Evolutionary conservation across 257 asterid species (phyloP), one percentile per base, ranked within the genome.

Genomic region (Voacanga thouarsii): DNA sequence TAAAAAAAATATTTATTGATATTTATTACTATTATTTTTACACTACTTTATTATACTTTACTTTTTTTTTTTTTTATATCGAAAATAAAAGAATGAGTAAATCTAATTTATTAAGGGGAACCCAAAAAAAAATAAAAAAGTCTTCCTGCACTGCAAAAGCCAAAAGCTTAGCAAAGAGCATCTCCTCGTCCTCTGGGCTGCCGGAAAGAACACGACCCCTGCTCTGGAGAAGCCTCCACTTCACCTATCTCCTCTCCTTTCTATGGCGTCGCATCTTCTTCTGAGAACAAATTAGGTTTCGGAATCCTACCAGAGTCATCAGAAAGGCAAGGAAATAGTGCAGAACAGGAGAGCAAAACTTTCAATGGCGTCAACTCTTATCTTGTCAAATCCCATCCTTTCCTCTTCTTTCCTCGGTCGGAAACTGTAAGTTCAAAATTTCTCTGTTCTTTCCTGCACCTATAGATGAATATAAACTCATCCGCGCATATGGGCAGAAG

Each of bases 291-390:
- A 43, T 44, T 80, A 74, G 83, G 83, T 76, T 45, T 75, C 50
- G 43, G 2, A 67, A 50, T 68, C 30, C 15, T 43, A 19, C 39
- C 49, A 7, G 5, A 12, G 4, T 14, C 23, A 63, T 12, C 21
- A 16, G 6, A 66, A 12, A 21, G 47, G 6, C 41, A 33, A 33
- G 16, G 11, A 23, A 19, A 28, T 19, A 41, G 0, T 73, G 28
- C 24, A 45, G n/a, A 49, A 43, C 15, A 71, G 0, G 71, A 56
- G 65, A 57, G n/a, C 5, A 64, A 4, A 41, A 9, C 57, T 57
- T 24, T 28, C 56, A n/a, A 90, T 89, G 98, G 92, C 96, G 76
- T 76, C 94, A 72, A 67, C 87, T 80, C 83, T 90, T 77, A 88
- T 90, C 83, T 87, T 87, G 28, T 85, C 77, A 78, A 80, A 61